Evolutionary conservation across 768 basidiomycete species (phyloP).

Genomic region (Neoboletus subvelutipes): DNA sequence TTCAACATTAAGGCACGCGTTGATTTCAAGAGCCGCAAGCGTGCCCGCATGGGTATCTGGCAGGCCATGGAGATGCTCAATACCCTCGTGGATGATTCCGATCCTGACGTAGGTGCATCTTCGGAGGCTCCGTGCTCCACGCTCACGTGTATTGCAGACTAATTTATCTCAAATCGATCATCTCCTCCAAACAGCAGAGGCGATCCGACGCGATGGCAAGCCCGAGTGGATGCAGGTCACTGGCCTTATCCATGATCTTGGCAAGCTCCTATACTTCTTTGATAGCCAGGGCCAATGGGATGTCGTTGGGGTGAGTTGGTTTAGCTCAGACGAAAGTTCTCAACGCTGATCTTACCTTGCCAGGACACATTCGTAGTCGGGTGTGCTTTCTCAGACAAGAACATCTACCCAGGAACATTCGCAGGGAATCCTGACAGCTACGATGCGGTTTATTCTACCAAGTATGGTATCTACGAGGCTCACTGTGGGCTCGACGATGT

Average conservation of each 20-base stretch:
- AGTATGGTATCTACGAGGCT: constrained; percentile 73
- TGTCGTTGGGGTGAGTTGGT: constrained; percentile 72
- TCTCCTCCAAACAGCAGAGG: constrained; percentile 88
- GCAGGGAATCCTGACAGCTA: constrained; percentile 64
- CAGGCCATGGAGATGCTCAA: constrained; percentile 86
- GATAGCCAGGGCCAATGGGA: constrained; percentile 92
- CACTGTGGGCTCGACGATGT: constrained; percentile 84
- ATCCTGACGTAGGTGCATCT: constrained; percentile 64
- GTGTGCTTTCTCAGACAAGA: constrained; percentile 81
- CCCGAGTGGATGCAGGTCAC: constrained; percentile 93
- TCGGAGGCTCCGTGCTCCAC: neutral
- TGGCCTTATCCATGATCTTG: constrained; percentile 86
- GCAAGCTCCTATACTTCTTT: constrained; percentile 83
- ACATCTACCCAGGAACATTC: constrained; percentile 80
- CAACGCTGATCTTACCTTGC: constrained; percentile 4
- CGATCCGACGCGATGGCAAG: constrained; percentile 80
- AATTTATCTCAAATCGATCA: constrained; percentile 85
- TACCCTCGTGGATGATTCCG: constrained; percentile 86
- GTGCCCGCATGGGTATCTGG: constrained; percentile 83
- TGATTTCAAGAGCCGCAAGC: constrained; percentile 63
- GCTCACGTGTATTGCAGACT: constrained; percentile 46
- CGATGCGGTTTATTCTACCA: constrained; percentile 66
- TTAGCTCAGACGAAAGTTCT: neutral
- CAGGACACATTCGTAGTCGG: constrained; percentile 81
- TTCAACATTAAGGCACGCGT: constrained; percentile 81